These are phyloP conservation scores for Sarocladiaceae sp. DNA, from an alignment of 2,329 filamentous ascomycete genomes.

Conservation along the genomic window DNA sequence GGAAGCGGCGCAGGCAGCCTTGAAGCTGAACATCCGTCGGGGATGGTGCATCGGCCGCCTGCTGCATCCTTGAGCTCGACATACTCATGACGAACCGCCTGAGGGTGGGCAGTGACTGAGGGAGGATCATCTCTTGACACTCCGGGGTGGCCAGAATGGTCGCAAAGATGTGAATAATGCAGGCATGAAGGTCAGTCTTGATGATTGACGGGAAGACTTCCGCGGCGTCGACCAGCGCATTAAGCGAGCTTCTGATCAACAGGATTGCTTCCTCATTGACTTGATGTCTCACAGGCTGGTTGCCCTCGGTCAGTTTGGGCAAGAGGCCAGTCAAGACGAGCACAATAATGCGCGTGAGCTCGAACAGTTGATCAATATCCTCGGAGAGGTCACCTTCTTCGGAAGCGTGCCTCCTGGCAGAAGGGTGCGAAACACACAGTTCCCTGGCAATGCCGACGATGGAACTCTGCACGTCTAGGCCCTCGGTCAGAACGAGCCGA, in stretches of 20 bases:
- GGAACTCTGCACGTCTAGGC: constrained; percentile 79
- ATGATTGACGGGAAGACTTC: constrained; percentile 96
- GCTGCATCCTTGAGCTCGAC: constrained; percentile 35
- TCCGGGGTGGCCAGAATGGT: constrained; percentile 80
- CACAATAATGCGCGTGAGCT: constrained; percentile 93
- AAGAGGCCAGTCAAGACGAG: constrained; percentile 84
- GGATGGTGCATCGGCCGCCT: constrained; percentile 31
- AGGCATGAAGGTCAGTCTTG: constrained; percentile 92
- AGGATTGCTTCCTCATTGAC: constrained; percentile 84
- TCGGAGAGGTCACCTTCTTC: constrained; percentile 82
- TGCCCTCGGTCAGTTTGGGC: constrained; percentile 71
- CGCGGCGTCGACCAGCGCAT: constrained; percentile 88
- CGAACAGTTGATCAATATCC: constrained; percentile 96
- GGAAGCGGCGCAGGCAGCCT: constrained; percentile 76
- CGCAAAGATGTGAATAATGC: constrained; percentile 93
- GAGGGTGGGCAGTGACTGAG: constrained; percentile 84
- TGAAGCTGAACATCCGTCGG: constrained; percentile 68
- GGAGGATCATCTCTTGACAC: constrained; percentile 85
- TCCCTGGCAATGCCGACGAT: constrained; percentile 93
- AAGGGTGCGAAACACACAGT: constrained; percentile 86
- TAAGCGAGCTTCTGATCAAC: constrained; percentile 74
- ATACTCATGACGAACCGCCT: constrained; percentile 85
- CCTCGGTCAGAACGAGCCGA: constrained; percentile 86
- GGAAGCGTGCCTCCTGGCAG: constrained; percentile 54
- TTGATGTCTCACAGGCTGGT: constrained; percentile 64